Evolutionary conservation across 2,329 filamentous ascomycete genomes (phyloP).

Genomic region (Colletotrichum eremochloae): DNA sequence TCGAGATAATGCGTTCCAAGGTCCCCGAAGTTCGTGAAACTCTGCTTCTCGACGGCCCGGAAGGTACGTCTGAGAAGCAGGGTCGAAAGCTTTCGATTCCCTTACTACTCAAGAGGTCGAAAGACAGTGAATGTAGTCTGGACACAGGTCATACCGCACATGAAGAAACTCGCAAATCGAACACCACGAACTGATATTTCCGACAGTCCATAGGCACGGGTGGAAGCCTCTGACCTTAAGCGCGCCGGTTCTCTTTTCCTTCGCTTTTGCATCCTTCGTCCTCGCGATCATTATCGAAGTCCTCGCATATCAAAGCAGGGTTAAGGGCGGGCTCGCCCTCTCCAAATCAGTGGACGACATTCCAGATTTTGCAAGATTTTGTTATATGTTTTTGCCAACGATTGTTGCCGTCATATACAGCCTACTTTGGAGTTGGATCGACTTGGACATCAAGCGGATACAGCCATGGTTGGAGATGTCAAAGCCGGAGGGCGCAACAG

Average conservation of each 20-base stretch:
- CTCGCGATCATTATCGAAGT: slow-evolving; percentile 61
- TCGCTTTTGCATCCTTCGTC: slow-evolving; percentile 54
- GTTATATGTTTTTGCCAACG: slow-evolving; percentile 67
- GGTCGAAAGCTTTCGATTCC: slow-evolving; percentile 7
- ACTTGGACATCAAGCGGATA: slow-evolving; percentile 69
- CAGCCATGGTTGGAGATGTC: slow-evolving; percentile 73
- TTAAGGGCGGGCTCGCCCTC: slow-evolving; percentile 56
- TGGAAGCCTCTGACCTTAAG: slow-evolving; percentile 57
- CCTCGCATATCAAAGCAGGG: slow-evolving; percentile 56
- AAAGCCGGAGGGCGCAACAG: slow-evolving; percentile 56
- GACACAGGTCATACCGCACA: slow-evolving; percentile 14
- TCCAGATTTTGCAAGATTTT: slow-evolving; percentile 51
- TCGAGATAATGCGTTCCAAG: slow-evolving; percentile 20
- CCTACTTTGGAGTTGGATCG: slow-evolving; percentile 70
- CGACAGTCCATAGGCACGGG: slow-evolving; percentile 33
- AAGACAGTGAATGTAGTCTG: slow-evolving; percentile 23
- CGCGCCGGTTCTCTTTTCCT: slow-evolving; percentile 52
- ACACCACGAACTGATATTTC: slow-evolving; percentile 1
- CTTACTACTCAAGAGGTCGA: slow-evolving; percentile 6
- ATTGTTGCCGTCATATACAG: slow-evolving; percentile 68
- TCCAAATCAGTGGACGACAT: slow-evolving; percentile 49
- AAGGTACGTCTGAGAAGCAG: neutral
- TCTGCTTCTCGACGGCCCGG: neutral
- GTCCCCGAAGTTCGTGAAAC: neutral
- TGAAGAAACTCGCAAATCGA: neutral